A percentile compares a stretch with the other conserved stretches of the same genome.
Conservation (phyloP, 2,329 filamentous ascomycete genomes). For the Thelonectria rubi region DNA sequence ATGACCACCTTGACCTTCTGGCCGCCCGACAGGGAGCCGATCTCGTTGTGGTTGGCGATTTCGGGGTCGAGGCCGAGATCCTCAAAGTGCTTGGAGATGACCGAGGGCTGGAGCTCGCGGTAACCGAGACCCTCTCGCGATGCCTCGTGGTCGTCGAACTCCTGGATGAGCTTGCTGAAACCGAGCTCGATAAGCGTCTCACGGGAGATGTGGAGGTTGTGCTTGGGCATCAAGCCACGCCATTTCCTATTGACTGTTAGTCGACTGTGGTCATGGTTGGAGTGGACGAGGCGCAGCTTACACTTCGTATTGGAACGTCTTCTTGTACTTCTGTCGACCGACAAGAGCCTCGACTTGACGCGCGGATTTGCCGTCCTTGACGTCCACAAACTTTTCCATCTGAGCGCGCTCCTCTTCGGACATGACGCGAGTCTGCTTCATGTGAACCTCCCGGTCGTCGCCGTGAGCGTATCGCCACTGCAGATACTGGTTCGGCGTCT, state of each 20-base stretch:
- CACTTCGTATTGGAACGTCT: conserved; percentile 98
- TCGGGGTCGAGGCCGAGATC: conserved; percentile 96
- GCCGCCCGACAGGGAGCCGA: conserved; percentile 92
- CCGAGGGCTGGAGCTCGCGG: conserved; percentile 88
- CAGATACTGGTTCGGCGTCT: conserved; percentile 98
- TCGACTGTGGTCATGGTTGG: background rate
- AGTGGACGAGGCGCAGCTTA: conserved; percentile 54
- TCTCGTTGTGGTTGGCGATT: conserved; percentile 99
- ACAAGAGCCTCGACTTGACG: conserved; percentile 88
- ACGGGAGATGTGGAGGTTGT: conserved; percentile 91
- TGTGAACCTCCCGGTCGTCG: conserved; percentile 93
- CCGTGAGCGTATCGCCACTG: conserved; percentile 99
- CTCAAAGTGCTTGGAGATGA: conserved; percentile 98
- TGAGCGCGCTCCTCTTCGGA: conserved; percentile 86
- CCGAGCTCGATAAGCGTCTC: conserved; percentile 88
- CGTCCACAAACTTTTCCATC: conserved; percentile 89
- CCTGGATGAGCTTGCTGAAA: conserved; percentile 93
- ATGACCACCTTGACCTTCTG: conserved; percentile 99
- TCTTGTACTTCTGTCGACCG: conserved; percentile 98
- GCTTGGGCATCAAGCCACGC: conserved; percentile 86
- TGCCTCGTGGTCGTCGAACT: conserved; percentile 98
- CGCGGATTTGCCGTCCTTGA: conserved; percentile 81
- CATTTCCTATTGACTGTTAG: conserved; percentile 74
- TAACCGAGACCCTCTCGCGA: conserved; percentile 98
- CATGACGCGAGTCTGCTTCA: conserved; percentile 95